These are phyloP conservation scores for Leccinum fallax DNA, from an alignment of 1,284 basidiomycete genomes.

Conservation along the genomic window DNA sequence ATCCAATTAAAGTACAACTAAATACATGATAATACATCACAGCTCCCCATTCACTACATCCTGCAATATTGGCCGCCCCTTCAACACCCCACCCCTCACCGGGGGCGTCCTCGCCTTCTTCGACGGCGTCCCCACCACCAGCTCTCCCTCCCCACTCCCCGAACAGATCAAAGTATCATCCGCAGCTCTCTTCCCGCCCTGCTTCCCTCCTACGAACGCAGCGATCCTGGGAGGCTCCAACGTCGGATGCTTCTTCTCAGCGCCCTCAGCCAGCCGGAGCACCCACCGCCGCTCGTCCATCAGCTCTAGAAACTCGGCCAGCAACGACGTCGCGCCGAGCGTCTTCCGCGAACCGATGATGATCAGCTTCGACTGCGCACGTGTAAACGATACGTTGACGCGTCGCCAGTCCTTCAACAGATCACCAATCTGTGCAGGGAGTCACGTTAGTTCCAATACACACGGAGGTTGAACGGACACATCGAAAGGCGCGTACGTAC, in stretches of 20 bases:
- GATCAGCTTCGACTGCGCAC: constrained; percentile 87
- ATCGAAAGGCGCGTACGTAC: constrained; percentile 46
- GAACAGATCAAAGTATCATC: background rate
- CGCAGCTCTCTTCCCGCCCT: constrained; percentile 21
- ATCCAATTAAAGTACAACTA: background rate
- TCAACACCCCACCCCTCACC: constrained; percentile 49
- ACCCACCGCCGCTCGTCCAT: constrained; percentile 78
- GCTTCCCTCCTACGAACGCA: constrained; percentile 8
- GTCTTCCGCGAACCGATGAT: constrained; percentile 87
- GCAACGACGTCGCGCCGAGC: constrained; percentile 59
- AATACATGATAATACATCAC: constrained; percentile 12
- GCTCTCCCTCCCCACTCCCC: background rate
- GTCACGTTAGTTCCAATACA: background rate
- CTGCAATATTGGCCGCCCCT: constrained; percentile 55
- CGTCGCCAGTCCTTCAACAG: constrained; percentile 93
- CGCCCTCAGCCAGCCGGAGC: constrained; percentile 52
- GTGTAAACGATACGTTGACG: constrained; percentile 96
- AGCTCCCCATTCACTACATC: constrained; percentile 52
- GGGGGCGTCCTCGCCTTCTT: constrained; percentile 40
- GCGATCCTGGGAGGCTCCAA: constrained; percentile 18
- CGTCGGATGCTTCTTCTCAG: constrained; percentile 53
- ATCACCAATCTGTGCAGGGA: constrained; percentile 73
- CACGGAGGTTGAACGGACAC: background rate
- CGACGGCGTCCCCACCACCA: constrained; percentile 18
- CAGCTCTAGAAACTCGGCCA: constrained; percentile 74